phyloP scores from a whole-genome alignment of 345 rosid genomes.

The Carallia brachiata region DNA sequence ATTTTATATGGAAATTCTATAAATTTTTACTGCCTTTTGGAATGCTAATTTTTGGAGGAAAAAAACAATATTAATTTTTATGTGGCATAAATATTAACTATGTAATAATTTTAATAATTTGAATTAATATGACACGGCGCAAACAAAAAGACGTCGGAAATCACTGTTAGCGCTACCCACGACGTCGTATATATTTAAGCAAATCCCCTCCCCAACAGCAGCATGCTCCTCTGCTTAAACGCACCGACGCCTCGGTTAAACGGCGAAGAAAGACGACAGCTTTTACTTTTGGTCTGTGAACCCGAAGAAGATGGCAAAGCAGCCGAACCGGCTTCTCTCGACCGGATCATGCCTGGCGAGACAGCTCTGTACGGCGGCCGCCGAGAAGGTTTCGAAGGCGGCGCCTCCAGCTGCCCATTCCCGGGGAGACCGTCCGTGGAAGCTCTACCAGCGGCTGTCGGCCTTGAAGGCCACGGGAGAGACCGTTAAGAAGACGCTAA shows the following conservation, averaged over 20 bases:
- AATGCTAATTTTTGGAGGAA: too few relatives aligned
- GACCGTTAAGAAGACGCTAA: constrained; percentile 46
- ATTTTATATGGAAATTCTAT: too few relatives aligned
- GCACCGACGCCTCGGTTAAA: not conserved
- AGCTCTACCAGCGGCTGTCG: constrained; percentile 52
- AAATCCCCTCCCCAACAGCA: not conserved
- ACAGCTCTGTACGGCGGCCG: constrained; percentile 27
- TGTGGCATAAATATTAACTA: too few relatives aligned
- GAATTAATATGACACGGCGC: too few relatives aligned
- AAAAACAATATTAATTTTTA: too few relatives aligned
- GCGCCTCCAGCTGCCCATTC: constrained; percentile 13
- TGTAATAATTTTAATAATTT: too few relatives aligned
- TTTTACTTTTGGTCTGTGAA: not conserved
- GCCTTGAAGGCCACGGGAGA: constrained; percentile 44
- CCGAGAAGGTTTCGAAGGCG: constrained; percentile 20
- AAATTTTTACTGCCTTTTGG: too few relatives aligned
- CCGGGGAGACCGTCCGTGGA: not conserved
- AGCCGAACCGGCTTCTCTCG: constrained; percentile 19
- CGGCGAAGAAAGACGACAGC: not conserved
- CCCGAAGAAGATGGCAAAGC: constrained; percentile 23
- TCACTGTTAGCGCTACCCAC: not conserved
- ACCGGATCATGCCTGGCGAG: constrained; percentile 26
- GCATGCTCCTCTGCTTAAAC: not conserved
- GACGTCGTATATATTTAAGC: not conserved
- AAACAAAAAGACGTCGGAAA: too few relatives aligned